Percentiles rank a stretch among this genome's conserved stretches.
Evolutionary conservation across 768 basidiomycete genomes (phyloP).

Genomic region (Zangia roseola): DNA sequence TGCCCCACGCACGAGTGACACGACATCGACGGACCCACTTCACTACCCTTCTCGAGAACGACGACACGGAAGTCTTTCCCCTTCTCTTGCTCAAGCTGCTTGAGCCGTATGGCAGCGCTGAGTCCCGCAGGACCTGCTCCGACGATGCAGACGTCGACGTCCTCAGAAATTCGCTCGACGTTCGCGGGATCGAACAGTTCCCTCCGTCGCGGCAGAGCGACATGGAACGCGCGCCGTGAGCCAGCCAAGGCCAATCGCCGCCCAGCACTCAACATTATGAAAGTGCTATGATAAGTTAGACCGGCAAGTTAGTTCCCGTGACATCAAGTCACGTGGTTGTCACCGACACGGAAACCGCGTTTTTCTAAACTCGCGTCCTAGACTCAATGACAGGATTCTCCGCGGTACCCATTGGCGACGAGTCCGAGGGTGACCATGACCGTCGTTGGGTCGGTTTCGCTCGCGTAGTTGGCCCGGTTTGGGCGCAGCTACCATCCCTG

Average conservation of each 20-base stretch:
- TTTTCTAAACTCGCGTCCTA: too few relatives aligned
- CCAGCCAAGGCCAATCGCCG: conserved; percentile 1
- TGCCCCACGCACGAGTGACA: not conserved
- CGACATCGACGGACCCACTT: conserved; percentile 66
- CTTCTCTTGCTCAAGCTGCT: conserved; percentile 82
- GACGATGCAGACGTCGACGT: conserved; percentile 96
- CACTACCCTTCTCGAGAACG: conserved; percentile 91
- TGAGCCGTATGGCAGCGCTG: conserved; percentile 92
- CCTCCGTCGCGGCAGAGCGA: conserved; percentile 15
- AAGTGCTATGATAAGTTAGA: too few relatives aligned
- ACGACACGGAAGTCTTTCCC: conserved; percentile 87
- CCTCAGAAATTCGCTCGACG: conserved; percentile 85
- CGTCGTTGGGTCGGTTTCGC: conserved; percentile 52
- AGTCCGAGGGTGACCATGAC: conserved; percentile 36
- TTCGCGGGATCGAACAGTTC: conserved; percentile 50
- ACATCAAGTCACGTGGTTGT: too few relatives aligned
- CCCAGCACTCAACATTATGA: conserved; percentile 10
- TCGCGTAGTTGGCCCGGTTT: conserved; percentile 63
- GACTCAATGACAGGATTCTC: conserved; percentile 51
- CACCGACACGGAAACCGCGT: too few relatives aligned
- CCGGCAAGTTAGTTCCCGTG: too few relatives aligned
- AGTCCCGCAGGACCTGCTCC: conserved; percentile 95
- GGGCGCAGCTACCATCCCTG: conserved; percentile 64
- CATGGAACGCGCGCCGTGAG: conserved; percentile 19
- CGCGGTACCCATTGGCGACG: conserved; percentile 44